A percentile compares a stretch with the other conserved stretches of the same genome.
phyloP scores from a whole-genome alignment of 805 yeast genomes.

The Saturnispora gosingensis region DNA sequence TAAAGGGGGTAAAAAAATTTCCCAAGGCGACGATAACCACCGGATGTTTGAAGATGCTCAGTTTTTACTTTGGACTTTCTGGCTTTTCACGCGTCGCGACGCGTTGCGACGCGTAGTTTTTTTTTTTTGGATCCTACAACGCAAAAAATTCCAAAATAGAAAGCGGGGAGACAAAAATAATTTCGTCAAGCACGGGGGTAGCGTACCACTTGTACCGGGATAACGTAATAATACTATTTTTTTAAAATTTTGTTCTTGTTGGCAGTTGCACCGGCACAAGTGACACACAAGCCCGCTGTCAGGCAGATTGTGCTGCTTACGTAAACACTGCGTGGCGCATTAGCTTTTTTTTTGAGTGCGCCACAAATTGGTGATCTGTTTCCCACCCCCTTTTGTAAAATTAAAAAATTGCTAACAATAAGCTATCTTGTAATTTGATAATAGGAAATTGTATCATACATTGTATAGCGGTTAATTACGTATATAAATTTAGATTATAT shows the following conservation, averaged over 20 bases:
- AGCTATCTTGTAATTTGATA: background rate
- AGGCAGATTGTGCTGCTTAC: too few species aligned
- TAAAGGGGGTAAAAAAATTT: background rate
- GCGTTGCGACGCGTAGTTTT: background rate
- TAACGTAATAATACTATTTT: background rate
- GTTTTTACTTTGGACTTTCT: background rate
- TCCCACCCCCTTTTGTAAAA: background rate
- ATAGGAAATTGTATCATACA: background rate
- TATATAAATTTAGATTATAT: background rate
- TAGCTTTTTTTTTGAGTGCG: background rate
- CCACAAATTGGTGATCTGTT: background rate
- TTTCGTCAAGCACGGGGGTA: background rate
- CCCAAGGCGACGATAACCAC: background rate
- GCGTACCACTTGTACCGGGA: background rate
- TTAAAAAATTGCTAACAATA: background rate
- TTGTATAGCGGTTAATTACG: background rate
- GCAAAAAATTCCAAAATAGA: too few species aligned
- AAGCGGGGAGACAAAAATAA: background rate
- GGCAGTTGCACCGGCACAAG: background rate
- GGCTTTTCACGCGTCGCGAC: background rate
- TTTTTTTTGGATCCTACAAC: background rate
- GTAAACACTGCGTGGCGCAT: background rate
- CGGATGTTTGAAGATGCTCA: background rate
- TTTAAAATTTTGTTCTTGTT: too few species aligned
- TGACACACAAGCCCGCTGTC: too few species aligned